phyloP scores from a whole-genome alignment of 2,329 filamentous ascomycete species.

The Penicillium oxalicum region DNA sequence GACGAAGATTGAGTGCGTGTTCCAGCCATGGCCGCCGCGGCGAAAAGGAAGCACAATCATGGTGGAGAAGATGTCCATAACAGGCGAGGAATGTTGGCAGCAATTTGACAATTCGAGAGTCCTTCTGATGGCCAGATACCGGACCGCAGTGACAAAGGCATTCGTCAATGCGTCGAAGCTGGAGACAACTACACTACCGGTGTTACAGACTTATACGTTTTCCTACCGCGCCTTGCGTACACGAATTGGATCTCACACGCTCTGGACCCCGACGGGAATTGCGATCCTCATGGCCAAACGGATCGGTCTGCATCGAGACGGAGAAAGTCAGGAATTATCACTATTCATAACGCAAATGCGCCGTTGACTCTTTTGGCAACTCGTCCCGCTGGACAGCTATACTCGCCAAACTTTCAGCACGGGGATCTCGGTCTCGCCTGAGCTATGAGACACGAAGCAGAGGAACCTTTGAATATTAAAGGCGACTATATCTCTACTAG shows the following conservation, averaged over 20 bases:
- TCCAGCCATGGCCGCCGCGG: constrained; percentile 36
- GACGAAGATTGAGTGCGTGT: constrained; percentile 35
- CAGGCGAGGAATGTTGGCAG: constrained; percentile 8
- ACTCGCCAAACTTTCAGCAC: constrained; percentile 27
- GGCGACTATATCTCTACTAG: constrained; percentile 33
- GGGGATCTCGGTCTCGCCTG: constrained; percentile 7
- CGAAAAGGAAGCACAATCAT: constrained; percentile 33
- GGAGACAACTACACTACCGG: constrained; percentile 11
- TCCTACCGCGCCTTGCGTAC: constrained; percentile 26
- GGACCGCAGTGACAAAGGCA: constrained; percentile 5
- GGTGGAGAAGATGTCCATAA: constrained; percentile 22
- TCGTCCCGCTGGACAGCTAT: constrained; percentile 19
- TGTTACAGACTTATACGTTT: constrained; percentile 15
- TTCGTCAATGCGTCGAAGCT: constrained; percentile 16
- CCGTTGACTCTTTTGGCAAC: constrained; percentile 22
- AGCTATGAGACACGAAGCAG: constrained; percentile 16
- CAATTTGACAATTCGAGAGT: constrained; percentile 1
- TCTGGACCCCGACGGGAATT: constrained; percentile 48
- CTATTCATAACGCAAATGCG: constrained; percentile 41
- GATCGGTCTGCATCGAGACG: constrained; percentile 46
- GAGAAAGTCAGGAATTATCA: constrained; percentile 38
- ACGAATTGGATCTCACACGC: constrained; percentile 41
- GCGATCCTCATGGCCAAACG: constrained; percentile 43
- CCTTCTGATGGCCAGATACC: constrained; percentile 9
- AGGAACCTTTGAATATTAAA: constrained; percentile 37